A percentile compares a stretch with the other conserved stretches of the same genome.
These are phyloP conservation scores for Fusarium torreyae DNA, from an alignment of 2,329 filamentous ascomycete species.

Conservation along the genomic window DNA sequence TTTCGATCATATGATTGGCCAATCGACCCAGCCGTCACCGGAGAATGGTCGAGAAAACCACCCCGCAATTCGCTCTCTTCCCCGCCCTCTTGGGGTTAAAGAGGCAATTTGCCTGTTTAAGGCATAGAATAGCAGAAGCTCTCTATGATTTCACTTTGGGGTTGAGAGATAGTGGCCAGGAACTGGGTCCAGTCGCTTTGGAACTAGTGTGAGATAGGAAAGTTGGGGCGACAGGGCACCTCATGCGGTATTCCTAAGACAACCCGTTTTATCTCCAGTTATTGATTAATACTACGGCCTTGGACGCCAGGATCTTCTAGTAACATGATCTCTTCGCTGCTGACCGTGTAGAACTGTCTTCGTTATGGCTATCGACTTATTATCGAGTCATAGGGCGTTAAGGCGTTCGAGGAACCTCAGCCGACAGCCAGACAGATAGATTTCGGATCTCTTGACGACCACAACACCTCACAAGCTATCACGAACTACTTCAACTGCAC, in stretches of 20 bases:
- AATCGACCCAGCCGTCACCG: slow-evolving; percentile 3
- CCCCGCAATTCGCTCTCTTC: slow-evolving; percentile 28
- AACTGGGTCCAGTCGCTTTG: slow-evolving; percentile 22
- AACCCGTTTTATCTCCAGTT: slow-evolving; percentile 14
- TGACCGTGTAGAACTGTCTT: no score
- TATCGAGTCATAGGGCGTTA: not conserved
- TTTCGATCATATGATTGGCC: slow-evolving; percentile 22
- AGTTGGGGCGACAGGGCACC: slow-evolving; percentile 36
- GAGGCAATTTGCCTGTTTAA: slow-evolving; percentile 30
- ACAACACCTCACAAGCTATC: not conserved
- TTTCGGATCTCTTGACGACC: not conserved
- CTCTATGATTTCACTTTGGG: slow-evolving; percentile 8
- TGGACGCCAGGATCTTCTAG: not conserved
- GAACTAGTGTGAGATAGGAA: slow-evolving; percentile 44
- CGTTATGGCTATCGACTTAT: not conserved
- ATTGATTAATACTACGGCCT: not conserved
- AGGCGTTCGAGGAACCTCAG: not conserved
- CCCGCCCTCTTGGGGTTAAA: slow-evolving; percentile 21
- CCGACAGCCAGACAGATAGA: not conserved
- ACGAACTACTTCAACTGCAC: not conserved
- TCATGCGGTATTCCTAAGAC: not conserved
- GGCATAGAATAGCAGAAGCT: slow-evolving; percentile 31
- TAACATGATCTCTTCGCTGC: not conserved
- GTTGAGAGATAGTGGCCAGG: slow-evolving; percentile 12
- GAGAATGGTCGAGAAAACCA: slow-evolving; percentile 6